Evolutionary conservation across 768 basidiomycete species (phyloP).

Genomic region (Suillus brevipes): DNA sequence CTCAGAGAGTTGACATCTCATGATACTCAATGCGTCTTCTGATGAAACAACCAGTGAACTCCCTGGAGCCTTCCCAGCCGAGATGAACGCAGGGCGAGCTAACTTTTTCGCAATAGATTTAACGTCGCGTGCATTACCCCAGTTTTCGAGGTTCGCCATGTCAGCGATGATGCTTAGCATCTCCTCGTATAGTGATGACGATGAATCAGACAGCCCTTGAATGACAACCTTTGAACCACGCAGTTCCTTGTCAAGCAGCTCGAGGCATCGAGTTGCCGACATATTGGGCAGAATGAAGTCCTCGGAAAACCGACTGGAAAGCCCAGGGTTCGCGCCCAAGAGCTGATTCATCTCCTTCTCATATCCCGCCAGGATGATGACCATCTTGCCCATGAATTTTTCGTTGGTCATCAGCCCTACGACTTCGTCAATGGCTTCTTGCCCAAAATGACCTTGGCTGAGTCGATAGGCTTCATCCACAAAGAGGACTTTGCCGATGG

Average conservation of each 20-base stretch:
- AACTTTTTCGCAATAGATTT: slow-evolving; percentile 52
- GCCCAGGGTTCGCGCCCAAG: slow-evolving; percentile 56
- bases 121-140: slow-evolving; percentile 74
- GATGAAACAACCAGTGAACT: slow-evolving; percentile 22
- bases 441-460: slow-evolving; percentile 58
- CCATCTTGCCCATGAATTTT: slow-evolving; percentile 54
- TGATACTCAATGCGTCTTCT: slow-evolving; percentile 31
- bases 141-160: slow-evolving; percentile 48
- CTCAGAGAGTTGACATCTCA: slow-evolving; percentile 23
- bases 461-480: slow-evolving; percentile 74
- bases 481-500: slow-evolving; percentile 67
- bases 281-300: slow-evolving; percentile 59
- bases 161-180: slow-evolving; percentile 41
- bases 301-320: slow-evolving; percentile 69
- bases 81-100: slow-evolving; percentile 40
- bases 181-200: slow-evolving; percentile 30
- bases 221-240: slow-evolving; percentile 42
- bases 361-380: slow-evolving; percentile 72
- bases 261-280: slow-evolving; percentile 46
- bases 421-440: slow-evolving; percentile 73
- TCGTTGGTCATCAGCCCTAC: slow-evolving; percentile 63
- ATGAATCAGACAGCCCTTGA: slow-evolving; percentile 34
- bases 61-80: slow-evolving; percentile 17
- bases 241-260: slow-evolving; percentile 49
- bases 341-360: slow-evolving; percentile 66